Conservation (phyloP, 208 protist genomes). For the Trichomonas tenax region DNA sequence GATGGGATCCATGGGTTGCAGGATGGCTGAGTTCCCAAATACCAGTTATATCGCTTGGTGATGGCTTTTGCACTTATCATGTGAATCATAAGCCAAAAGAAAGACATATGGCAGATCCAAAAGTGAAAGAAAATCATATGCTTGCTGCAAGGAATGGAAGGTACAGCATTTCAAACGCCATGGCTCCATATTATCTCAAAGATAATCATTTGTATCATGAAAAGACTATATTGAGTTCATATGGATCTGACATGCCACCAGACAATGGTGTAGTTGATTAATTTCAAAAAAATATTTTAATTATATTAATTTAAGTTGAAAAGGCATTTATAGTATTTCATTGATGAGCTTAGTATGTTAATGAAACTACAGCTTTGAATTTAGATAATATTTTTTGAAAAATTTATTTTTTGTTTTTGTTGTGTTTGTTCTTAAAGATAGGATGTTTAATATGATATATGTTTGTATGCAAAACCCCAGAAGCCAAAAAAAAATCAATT, state of each 20-base stretch:
- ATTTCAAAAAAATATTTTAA: too few relatives aligned
- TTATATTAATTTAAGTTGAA: too few relatives aligned
- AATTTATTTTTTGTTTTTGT: too few relatives aligned
- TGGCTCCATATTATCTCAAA: neutral
- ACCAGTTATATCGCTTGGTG: neutral
- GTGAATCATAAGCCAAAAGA: neutral
- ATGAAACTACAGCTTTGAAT: too few relatives aligned
- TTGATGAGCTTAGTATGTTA: too few relatives aligned
- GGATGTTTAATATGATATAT: too few relatives aligned
- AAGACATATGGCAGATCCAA: neutral
- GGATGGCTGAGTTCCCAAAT: neutral
- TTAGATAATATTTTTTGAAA: too few relatives aligned
- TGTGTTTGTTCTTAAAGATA: too few relatives aligned
- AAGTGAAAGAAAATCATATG: neutral
- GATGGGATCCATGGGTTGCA: conserved; percentile 8
- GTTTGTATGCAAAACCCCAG: too few relatives aligned
- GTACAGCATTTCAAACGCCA: neutral
- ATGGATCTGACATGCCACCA: neutral
- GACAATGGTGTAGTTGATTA: neutral
- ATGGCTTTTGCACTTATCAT: neutral
- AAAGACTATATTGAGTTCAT: neutral
- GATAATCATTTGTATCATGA: neutral
- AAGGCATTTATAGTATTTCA: too few relatives aligned
- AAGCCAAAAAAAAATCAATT: too few relatives aligned
- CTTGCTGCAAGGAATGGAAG: neutral